A percentile compares a stretch with the other conserved stretches of the same genome.
phyloP scores from a whole-genome alignment of 768 basidiomycete genomes.

The Auricularia auricula-judae region DNA sequence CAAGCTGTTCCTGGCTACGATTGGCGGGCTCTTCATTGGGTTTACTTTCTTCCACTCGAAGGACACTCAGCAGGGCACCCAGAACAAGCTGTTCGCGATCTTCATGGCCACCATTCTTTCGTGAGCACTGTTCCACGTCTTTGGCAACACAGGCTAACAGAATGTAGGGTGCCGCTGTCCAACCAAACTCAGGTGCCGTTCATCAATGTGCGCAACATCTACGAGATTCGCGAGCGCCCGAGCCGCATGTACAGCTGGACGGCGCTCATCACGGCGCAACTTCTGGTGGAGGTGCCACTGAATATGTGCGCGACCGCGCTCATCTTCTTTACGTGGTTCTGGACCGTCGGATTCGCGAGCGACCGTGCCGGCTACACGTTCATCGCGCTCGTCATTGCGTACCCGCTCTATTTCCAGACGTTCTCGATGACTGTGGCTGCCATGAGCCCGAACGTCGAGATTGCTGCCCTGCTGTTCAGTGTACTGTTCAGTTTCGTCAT shows the following conservation, averaged over 20 bases:
- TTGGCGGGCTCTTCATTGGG: constrained; percentile 28
- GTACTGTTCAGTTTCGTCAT: constrained; percentile 53
- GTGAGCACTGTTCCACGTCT: not conserved
- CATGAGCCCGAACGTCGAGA: constrained; percentile 48
- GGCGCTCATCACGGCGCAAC: constrained; percentile 23
- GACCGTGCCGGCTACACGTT: constrained; percentile 50
- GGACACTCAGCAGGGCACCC: constrained; percentile 43
- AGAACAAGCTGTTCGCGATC: constrained; percentile 46
- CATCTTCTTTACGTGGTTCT: constrained; percentile 60
- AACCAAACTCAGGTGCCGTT: constrained; percentile 57
- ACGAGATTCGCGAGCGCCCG: constrained; percentile 55
- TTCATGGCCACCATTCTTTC: not conserved
- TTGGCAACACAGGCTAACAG: not conserved
- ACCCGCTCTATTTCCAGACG: constrained; percentile 51
- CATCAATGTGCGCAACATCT: constrained; percentile 46
- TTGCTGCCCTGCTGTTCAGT: constrained; percentile 46
- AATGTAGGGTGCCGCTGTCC: constrained; percentile 33
- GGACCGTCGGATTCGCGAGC: constrained; percentile 44
- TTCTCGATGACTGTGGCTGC: constrained; percentile 52
- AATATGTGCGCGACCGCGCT: constrained; percentile 46
- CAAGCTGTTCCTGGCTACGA: constrained; percentile 29
- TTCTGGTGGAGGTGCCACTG: constrained; percentile 48
- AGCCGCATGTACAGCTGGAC: constrained; percentile 58
- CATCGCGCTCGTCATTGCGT: constrained; percentile 41
- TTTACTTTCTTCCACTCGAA: constrained; percentile 55